These are phyloP conservation scores for Hansenula lynferdii DNA, from an alignment of 1,139 yeast genomes.

Conservation along the genomic window DNA sequence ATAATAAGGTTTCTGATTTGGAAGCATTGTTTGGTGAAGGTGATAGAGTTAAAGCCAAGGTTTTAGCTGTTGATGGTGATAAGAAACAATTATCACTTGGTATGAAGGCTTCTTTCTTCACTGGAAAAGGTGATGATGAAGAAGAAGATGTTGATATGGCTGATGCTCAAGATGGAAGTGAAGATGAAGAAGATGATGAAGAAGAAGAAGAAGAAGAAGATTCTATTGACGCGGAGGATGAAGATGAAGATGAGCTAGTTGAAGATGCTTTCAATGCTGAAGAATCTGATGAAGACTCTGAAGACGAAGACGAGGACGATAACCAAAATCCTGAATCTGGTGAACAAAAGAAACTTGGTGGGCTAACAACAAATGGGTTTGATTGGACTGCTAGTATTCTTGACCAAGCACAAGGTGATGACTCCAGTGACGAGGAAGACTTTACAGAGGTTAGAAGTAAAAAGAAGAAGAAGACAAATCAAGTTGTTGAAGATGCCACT, in stretches of 20 bases:
- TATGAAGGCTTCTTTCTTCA: slow-evolving; percentile 90
- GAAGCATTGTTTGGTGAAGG: slow-evolving; percentile 73
- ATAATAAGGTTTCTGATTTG: slow-evolving; percentile 46
- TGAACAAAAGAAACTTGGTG: slow-evolving; percentile 29
- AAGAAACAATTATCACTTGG: slow-evolving; percentile 83
- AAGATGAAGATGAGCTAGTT: slow-evolving; percentile 23
- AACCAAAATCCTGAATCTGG: too few species aligned
- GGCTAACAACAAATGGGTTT: slow-evolving; percentile 79
- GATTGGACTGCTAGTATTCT: slow-evolving; percentile 93
- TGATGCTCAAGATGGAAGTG: too few species aligned
- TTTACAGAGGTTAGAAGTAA: slow-evolving; percentile 36
- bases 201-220: slow-evolving; percentile 29
- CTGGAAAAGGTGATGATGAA: slow-evolving; percentile 33
- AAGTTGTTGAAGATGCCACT: slow-evolving; percentile 70
- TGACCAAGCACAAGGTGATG: slow-evolving; percentile 65
- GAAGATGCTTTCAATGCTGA: slow-evolving; percentile 16
- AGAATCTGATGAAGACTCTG: slow-evolving; percentile 13
- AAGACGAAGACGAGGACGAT: slow-evolving; percentile 18
- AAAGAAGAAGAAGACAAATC: slow-evolving; percentile 40
- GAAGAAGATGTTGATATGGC: slow-evolving; percentile 32
- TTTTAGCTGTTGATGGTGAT: slow-evolving; percentile 54
- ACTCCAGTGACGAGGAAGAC: slow-evolving; percentile 40
- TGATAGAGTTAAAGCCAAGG: slow-evolving; percentile 82
- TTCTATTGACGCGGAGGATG: too few species aligned
- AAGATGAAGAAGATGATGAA: slow-evolving; percentile 25